phyloP scores from a whole-genome alignment of 1,284 basidiomycete genomes.

The Pseudozyma sp. region DNA sequence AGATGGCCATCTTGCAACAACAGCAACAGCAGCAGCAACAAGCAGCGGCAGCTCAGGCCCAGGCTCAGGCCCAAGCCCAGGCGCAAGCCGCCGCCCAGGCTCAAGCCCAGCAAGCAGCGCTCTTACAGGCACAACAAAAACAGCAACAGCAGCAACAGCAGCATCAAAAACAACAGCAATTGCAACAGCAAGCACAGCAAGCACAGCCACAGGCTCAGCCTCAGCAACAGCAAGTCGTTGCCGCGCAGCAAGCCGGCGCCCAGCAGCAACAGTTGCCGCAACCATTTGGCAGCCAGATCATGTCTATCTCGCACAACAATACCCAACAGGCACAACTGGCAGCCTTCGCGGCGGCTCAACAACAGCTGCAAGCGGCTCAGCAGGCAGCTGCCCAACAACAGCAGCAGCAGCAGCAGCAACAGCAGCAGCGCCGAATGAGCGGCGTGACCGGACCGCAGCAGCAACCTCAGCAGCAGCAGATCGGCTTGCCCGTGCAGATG shows the following conservation, averaged over 20 bases:
- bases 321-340: constrained; percentile 47
- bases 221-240: constrained; percentile 17
- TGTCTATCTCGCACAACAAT: constrained; percentile 42
- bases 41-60: constrained; percentile 23
- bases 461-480: constrained; percentile 52
- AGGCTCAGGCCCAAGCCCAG: constrained; percentile 31
- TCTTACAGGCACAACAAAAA: constrained; percentile 54
- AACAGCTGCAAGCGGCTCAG: constrained; percentile 46
- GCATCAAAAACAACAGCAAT: constrained; percentile 37
- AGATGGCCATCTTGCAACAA: constrained; percentile 47
- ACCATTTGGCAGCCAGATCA: constrained; percentile 41
- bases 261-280: constrained; percentile 44
- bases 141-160: constrained; percentile 55
- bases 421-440: constrained; percentile 32
- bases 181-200: constrained; percentile 38
- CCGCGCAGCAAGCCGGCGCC: constrained; percentile 17
- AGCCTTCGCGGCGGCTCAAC: constrained; percentile 47
- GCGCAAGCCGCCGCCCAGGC: constrained; percentile 41
- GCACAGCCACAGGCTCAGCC: constrained; percentile 47
- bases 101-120: constrained; percentile 38
- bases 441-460: constrained; percentile 19
- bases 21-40: constrained; percentile 51
- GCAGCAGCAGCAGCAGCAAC: constrained; percentile 33
- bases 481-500: constrained; percentile 42
- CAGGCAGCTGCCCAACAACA: constrained; percentile 37